These are phyloP conservation scores for Lasiosphaeris hirsuta DNA, from an alignment of 495 filamentous ascomycete genomes.

Conservation along the genomic window DNA sequence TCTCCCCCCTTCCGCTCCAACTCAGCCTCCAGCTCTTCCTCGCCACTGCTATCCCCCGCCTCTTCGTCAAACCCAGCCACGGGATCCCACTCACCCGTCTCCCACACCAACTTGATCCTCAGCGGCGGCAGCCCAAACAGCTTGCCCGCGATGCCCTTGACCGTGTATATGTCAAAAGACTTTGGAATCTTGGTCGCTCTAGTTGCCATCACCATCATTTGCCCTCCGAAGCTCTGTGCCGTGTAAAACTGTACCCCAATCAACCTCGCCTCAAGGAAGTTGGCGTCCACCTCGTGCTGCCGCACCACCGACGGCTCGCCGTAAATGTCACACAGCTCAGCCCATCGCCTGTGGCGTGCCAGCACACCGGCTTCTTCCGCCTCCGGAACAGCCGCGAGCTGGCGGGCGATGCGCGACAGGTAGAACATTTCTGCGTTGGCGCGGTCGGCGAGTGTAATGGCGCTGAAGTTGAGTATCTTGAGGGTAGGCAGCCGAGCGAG, in stretches of 20 bases:
- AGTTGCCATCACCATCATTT: conserved; percentile 14
- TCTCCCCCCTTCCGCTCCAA: conserved; percentile 15
- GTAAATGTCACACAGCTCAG: conserved; percentile 68
- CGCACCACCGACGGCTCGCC: conserved; percentile 60
- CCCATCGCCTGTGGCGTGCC: conserved; percentile 63
- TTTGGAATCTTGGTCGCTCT: conserved; percentile 55
- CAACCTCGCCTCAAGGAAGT: conserved; percentile 70
- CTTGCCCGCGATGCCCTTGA: conserved; percentile 73
- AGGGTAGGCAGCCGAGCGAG: conserved; percentile 70
- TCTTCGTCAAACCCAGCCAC: conserved; percentile 61
- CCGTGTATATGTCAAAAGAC: conserved; percentile 70
- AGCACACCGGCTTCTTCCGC: conserved; percentile 52
- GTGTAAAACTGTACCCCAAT: conserved; percentile 60
- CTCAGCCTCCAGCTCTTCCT: conserved; percentile 39
- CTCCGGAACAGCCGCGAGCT: conserved; percentile 60
- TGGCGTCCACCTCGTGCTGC: conserved; percentile 52
- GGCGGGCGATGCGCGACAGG: conserved; percentile 71
- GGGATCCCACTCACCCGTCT: conserved; percentile 83
- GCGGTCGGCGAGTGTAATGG: conserved; percentile 67
- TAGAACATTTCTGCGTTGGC: conserved; percentile 91
- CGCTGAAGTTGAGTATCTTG: conserved; percentile 72
- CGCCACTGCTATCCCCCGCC: conserved; percentile 55
- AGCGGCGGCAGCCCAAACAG: conserved; percentile 64
- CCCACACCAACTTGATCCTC: conserved; percentile 65
- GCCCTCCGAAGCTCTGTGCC: neutral